Evolutionary conservation across 1,284 basidiomycete genomes (phyloP).

Genomic region (Trichosporon ovoides): DNA sequence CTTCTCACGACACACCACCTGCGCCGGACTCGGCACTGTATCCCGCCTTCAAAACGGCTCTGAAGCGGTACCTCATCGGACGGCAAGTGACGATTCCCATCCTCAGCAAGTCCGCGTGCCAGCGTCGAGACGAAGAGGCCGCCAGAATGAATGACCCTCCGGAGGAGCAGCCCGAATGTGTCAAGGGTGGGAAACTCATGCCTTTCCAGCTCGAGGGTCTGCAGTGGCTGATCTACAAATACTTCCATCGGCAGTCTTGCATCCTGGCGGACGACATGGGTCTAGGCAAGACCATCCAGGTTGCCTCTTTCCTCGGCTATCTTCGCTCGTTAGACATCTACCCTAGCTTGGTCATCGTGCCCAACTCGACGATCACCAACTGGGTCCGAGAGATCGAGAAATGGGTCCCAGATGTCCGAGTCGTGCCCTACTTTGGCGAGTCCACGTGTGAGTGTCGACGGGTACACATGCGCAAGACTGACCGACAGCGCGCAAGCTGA

Average conservation of each 20-base stretch:
- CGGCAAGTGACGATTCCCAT: constrained; percentile 60
- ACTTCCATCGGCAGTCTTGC: constrained; percentile 78
- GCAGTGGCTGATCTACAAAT: constrained; percentile 86
- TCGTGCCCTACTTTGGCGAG: constrained; percentile 54
- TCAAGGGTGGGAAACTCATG: constrained; percentile 59
- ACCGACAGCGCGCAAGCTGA: constrained; percentile 65
- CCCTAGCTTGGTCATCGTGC: constrained; percentile 84
- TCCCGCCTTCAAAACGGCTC: constrained; percentile 61
- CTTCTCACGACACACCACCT: constrained; percentile 88
- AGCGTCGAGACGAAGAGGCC: constrained; percentile 37
- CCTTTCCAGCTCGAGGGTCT: constrained; percentile 84
- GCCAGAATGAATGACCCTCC: constrained; percentile 34
- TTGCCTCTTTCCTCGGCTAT: constrained; percentile 76
- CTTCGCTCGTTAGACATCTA: constrained; percentile 59
- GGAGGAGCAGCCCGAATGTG: constrained; percentile 48
- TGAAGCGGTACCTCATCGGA: constrained; percentile 61
- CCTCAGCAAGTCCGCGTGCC: constrained; percentile 39
- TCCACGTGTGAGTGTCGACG: constrained; percentile 43
- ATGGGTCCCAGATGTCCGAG: constrained; percentile 66
- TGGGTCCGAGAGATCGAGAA: constrained; percentile 74
- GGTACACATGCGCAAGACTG: not conserved
- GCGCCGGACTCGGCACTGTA: constrained; percentile 49
- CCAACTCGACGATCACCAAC: constrained; percentile 61
- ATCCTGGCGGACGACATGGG: constrained; percentile 99
- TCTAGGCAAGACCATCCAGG: constrained; percentile 67